Evolutionary conservation across 2,329 filamentous ascomycete genomes (phyloP).

Genomic region (Trichoderma cornu-damae): DNA sequence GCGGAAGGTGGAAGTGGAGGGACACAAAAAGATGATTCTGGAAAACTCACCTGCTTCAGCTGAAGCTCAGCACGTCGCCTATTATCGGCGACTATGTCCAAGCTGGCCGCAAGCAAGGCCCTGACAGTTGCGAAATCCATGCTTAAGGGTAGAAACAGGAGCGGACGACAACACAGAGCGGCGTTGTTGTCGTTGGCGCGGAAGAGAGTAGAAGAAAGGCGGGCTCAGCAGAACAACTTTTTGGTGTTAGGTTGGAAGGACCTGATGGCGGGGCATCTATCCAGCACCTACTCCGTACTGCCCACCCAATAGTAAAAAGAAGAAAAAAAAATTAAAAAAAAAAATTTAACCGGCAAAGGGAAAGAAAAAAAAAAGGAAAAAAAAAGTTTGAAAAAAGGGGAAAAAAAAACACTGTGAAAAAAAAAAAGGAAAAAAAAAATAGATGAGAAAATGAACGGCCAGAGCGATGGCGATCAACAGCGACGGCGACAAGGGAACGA

Average conservation of each 20-base stretch:
- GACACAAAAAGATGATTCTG: conserved; percentile 10
- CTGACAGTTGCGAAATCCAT: conserved; percentile 74
- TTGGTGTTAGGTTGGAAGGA: conserved; percentile 20
- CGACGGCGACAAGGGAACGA: neutral
- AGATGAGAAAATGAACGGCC: conserved; percentile 3
- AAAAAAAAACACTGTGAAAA: neutral
- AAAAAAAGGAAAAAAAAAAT: conserved; percentile 5
- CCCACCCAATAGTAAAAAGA: conserved; percentile 10
- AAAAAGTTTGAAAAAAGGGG: neutral
- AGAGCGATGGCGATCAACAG: neutral
- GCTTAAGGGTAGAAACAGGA: conserved; percentile 24
- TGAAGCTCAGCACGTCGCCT: conserved; percentile 73
- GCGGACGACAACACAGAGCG: conserved; percentile 26
- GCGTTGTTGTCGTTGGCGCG: conserved; percentile 29
- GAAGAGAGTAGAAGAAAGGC: conserved; percentile 14
- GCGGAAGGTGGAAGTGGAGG: conserved; percentile 14
- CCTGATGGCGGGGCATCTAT: conserved; percentile 22
- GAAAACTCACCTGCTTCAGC: conserved; percentile 66
- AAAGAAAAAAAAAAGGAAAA: neutral
- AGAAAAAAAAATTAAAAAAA: neutral
- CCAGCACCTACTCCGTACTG: conserved; percentile 14
- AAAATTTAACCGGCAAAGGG: too few relatives aligned
- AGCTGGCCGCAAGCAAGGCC: conserved; percentile 70
- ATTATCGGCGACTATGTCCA: conserved; percentile 68
- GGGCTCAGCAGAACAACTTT: conserved; percentile 13